A percentile compares a stretch with the other conserved stretches of the same genome.
These are phyloP conservation scores for Malus sieversii DNA, from an alignment of 306 rosid genomes.

Conservation along the genomic window DNA sequence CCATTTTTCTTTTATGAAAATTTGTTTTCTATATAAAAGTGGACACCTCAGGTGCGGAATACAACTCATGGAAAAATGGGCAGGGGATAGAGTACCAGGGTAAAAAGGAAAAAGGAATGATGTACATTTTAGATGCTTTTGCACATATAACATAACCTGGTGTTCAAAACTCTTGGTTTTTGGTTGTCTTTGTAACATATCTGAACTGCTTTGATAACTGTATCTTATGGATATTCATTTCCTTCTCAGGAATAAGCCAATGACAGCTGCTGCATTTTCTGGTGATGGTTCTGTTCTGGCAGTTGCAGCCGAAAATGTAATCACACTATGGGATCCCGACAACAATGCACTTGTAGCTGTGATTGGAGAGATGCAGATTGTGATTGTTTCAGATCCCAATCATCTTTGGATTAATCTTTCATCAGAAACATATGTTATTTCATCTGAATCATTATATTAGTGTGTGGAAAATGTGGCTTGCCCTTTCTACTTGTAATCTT, in stretches of 20 bases:
- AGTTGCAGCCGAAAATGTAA: constrained; percentile 79
- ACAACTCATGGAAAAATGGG: not conserved
- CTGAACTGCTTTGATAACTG: not conserved
- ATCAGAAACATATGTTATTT: not conserved
- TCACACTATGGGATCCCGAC: constrained; percentile 92
- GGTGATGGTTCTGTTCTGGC: constrained; percentile 93
- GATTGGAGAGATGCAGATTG: constrained; percentile 61
- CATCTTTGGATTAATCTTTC: not conserved
- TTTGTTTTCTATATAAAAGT: not conserved
- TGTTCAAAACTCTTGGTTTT: not conserved
- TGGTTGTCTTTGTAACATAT: not conserved
- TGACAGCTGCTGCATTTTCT: constrained; percentile 86
- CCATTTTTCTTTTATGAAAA: not conserved
- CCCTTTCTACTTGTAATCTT: not conserved
- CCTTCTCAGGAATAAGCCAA: constrained; percentile 63
- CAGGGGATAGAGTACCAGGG: not conserved
- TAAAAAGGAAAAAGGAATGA: not conserved
- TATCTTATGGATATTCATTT: constrained; percentile 10
- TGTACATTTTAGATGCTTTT: not conserved
- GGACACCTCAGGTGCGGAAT: not conserved
- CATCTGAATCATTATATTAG: not conserved
- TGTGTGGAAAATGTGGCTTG: not conserved
- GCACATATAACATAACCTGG: not conserved
- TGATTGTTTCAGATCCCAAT: constrained; percentile 20
- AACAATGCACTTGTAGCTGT: constrained; percentile 75